A percentile compares a stretch with the other conserved stretches of the same genome.
phyloP scores from a whole-genome alignment of 176 grass and related monocot genomes.

The Zizania latifolia region DNA sequence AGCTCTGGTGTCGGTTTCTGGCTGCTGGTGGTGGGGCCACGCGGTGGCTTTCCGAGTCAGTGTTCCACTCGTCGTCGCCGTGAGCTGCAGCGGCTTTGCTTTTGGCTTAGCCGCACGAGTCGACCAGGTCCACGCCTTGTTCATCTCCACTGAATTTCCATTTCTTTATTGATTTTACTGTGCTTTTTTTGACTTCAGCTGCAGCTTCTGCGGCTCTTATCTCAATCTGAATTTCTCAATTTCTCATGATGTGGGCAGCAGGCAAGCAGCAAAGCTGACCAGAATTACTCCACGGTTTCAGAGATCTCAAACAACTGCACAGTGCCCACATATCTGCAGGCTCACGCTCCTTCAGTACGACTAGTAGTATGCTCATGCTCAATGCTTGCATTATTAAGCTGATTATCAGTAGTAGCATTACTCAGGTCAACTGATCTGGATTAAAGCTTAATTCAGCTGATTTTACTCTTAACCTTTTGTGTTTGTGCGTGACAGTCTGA shows the following conservation, averaged over 20 bases:
- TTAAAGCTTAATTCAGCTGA: too few species aligned
- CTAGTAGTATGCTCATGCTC: too few species aligned
- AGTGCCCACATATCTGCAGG: not conserved
- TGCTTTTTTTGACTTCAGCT: not conserved
- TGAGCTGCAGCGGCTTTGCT: not conserved
- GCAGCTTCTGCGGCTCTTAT: not conserved
- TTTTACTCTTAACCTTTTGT: not conserved
- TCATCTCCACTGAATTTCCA: too few species aligned
- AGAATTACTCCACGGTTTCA: not conserved
- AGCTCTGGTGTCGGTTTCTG: rapidly evolving
- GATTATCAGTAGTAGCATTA: too few species aligned
- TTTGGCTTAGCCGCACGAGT: conserved; percentile 6
- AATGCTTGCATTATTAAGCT: too few species aligned
- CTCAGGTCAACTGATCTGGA: too few species aligned
- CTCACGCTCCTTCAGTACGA: too few species aligned
- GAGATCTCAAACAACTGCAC: not conserved
- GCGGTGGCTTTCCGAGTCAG: conserved; percentile 44
- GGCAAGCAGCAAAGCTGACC: not conserved
- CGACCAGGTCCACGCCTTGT: not conserved
- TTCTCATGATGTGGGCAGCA: not conserved
- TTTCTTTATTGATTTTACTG: too few species aligned
- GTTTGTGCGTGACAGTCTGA: too few species aligned
- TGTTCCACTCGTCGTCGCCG: conserved; percentile 31
- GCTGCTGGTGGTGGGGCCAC: not conserved
- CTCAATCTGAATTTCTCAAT: not conserved